A percentile compares a stretch with the other conserved stretches of the same genome.
Conservation (phyloP, 805 yeast genomes). For the Debaryomyces maramus region DNA sequence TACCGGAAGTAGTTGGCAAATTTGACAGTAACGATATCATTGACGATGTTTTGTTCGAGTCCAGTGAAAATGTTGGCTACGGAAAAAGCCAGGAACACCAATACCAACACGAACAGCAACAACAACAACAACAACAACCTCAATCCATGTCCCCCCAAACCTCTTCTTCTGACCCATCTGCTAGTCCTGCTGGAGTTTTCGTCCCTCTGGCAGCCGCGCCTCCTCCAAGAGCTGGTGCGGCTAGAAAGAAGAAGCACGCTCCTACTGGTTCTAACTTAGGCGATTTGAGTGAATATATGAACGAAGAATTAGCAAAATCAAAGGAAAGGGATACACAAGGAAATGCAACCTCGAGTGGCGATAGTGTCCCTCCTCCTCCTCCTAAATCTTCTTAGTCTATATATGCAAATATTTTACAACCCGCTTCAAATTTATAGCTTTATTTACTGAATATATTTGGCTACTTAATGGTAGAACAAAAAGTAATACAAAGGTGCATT, state of each 20-base stretch:
- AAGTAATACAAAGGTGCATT: too few relatives aligned
- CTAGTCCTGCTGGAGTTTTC: constrained; percentile 5
- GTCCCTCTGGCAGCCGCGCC: constrained; percentile 15
- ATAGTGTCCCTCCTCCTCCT: constrained; percentile 29
- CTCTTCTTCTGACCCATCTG: constrained; percentile 10
- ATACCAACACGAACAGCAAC: background rate
- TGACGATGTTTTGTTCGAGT: constrained; percentile 37
- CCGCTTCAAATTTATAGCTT: too few relatives aligned
- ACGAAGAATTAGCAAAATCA: constrained; percentile 44
- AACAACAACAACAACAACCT: background rate
- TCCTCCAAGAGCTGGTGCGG: constrained; percentile 18
- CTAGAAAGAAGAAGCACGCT: constrained; percentile 30
- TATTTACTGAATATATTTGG: too few relatives aligned
- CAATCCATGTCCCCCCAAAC: constrained; percentile 11
- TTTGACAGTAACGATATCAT: constrained; percentile 38
- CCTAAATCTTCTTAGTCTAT: constrained; percentile 17
- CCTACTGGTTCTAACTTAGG: constrained; percentile 20
- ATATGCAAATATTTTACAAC: too few relatives aligned
- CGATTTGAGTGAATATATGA: constrained; percentile 41
- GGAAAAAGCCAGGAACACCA: constrained; percentile 2
- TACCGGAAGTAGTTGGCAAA: constrained; percentile 67
- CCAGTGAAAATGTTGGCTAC: constrained; percentile 19
- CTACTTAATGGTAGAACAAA: too few relatives aligned
- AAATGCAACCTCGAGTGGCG: constrained; percentile 2
- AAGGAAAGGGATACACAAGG: constrained; percentile 31